Conservation (phyloP, 768 basidiomycete genomes). For the Floccularia luteovirens region DNA sequence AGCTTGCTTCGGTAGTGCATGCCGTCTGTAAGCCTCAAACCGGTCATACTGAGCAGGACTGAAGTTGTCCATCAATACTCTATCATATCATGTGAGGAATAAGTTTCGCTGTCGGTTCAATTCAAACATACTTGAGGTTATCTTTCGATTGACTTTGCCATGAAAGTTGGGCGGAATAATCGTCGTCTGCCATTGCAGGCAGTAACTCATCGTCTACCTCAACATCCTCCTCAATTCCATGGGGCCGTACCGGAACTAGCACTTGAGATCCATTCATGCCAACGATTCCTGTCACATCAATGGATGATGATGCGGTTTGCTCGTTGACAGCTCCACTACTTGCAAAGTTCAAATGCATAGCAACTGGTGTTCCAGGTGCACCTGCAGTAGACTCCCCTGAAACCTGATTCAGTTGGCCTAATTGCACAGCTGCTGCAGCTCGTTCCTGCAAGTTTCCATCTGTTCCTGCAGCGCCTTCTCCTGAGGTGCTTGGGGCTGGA, state of each 20-base stretch:
- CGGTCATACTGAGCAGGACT: constrained; percentile 79
- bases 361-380: background rate
- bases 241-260: constrained; percentile 8
- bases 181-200: constrained; percentile 85
- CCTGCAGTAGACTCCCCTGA: background rate
- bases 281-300: constrained; percentile 2
- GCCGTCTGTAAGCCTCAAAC: constrained; percentile 82
- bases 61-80: constrained; percentile 87
- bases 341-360: background rate
- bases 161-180: constrained; percentile 75
- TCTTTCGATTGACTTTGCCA: constrained; percentile 88
- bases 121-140: constrained; percentile 58
- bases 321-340: background rate
- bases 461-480: background rate
- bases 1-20: constrained; percentile 76
- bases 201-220: constrained; percentile 75
- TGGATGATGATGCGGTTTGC: background rate
- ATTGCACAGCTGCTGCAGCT: background rate
- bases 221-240: constrained; percentile 41
- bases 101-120: background rate
- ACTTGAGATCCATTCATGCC: constrained; percentile 11
- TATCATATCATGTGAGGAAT: constrained; percentile 17
- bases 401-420: background rate
- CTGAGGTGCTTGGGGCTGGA: constrained; percentile 1
- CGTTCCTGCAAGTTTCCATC: background rate